Evolutionary conservation across 768 basidiomycete genomes (phyloP).

Genomic region (Suillus luteus): DNA sequence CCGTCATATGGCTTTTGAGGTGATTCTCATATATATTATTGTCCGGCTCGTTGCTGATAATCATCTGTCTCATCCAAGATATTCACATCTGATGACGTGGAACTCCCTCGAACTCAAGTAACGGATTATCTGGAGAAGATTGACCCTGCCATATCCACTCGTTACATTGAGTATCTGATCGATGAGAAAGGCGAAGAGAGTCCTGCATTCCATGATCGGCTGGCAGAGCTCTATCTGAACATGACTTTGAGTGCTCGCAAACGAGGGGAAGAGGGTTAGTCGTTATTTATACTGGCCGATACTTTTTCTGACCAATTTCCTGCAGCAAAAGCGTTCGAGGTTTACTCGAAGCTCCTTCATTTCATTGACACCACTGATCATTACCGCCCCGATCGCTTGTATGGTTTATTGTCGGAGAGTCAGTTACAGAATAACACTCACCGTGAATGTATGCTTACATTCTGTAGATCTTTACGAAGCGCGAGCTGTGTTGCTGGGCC

Average conservation of each 20-base stretch:
- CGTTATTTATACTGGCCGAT: neutral
- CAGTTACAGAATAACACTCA: constrained; percentile 16
- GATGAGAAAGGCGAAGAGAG: constrained; percentile 68
- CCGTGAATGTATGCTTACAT: neutral
- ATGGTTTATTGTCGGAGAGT: constrained; percentile 86
- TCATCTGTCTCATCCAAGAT: constrained; percentile 52
- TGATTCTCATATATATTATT: constrained; percentile 26
- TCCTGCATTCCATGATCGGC: constrained; percentile 78
- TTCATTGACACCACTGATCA: constrained; percentile 73
- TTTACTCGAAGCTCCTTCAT: constrained; percentile 69
- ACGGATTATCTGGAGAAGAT: constrained; percentile 77
- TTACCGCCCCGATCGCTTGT: constrained; percentile 78
- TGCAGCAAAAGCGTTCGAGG: constrained; percentile 48
- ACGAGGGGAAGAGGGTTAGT: constrained; percentile 58
- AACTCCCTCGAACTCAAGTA: constrained; percentile 78
- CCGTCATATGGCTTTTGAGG: constrained; percentile 75
- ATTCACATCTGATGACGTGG: constrained; percentile 93
- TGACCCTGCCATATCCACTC: constrained; percentile 65
- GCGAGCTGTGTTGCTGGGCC: constrained; percentile 87
- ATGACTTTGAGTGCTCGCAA: constrained; percentile 63
- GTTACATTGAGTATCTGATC: constrained; percentile 87
- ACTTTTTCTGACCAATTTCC: constrained; percentile 12
- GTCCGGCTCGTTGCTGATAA: neutral
- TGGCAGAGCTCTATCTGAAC: constrained; percentile 84
- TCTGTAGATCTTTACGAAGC: constrained; percentile 82